Conservation (phyloP, 257 asterid species). For the Solanum commersonii region DNA sequence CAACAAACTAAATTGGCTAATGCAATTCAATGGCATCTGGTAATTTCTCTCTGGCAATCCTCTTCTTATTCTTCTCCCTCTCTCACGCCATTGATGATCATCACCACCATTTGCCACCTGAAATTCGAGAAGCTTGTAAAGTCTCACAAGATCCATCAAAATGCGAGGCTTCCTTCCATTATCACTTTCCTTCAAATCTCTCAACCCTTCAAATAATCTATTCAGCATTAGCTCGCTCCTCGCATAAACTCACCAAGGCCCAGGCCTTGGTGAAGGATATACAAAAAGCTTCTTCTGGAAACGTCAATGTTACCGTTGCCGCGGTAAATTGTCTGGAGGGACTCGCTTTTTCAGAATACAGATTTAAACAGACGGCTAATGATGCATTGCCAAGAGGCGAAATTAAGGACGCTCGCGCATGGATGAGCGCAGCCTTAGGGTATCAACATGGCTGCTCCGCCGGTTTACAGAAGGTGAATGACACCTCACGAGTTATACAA, state of each 20-base stretch:
- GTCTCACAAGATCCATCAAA: slow-evolving; percentile 40
- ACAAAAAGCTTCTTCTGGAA: slow-evolving; percentile 17
- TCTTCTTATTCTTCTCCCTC: slow-evolving; percentile 19
- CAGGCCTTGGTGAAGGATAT: slow-evolving; percentile 27
- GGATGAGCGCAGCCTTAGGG: slow-evolving; percentile 50
- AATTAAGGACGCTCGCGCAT: slow-evolving; percentile 58
- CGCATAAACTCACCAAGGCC: slow-evolving; percentile 25
- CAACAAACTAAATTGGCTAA: background rate
- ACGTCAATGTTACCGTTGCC: slow-evolving; percentile 33
- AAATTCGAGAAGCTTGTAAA: slow-evolving; percentile 37
- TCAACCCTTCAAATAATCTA: slow-evolving; percentile 30
- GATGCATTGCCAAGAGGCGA: slow-evolving; percentile 9
- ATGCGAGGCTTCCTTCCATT: slow-evolving; percentile 27
- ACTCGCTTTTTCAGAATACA: slow-evolving; percentile 26
- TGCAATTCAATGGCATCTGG: slow-evolving; percentile 27
- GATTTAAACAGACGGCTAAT: slow-evolving; percentile 12
- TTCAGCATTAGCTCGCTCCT: slow-evolving; percentile 19
- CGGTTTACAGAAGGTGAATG: slow-evolving; percentile 47
- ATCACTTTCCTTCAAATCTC: slow-evolving; percentile 18
- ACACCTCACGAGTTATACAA: slow-evolving; percentile 22
- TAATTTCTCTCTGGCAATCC: slow-evolving; percentile 2
- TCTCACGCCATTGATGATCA: background rate
- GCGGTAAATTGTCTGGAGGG: slow-evolving; percentile 37
- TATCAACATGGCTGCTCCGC: slow-evolving; percentile 56
- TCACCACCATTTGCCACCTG: slow-evolving; percentile 11